Percentiles rank a stretch among this genome's conserved stretches.
Evolutionary conservation across 2,329 filamentous ascomycete genomes (phyloP).

Genomic region (Fusarium agapanthi): DNA sequence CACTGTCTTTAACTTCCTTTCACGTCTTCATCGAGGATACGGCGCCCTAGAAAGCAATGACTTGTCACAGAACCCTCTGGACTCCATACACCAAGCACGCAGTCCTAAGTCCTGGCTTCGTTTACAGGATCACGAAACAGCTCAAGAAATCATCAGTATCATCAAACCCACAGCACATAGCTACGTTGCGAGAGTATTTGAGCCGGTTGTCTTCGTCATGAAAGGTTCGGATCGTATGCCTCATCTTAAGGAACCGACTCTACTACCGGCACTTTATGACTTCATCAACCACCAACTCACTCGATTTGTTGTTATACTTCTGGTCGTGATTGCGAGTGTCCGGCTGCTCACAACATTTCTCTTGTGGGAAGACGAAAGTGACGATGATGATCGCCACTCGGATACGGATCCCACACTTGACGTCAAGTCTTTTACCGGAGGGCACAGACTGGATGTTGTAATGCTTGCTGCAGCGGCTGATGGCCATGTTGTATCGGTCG

Average conservation of each 20-base stretch:
- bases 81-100: slow-evolving; percentile 76
- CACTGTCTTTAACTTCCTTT: slow-evolving; percentile 48
- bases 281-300: slow-evolving; percentile 68
- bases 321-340: slow-evolving; percentile 71
- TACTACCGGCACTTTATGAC: slow-evolving; percentile 63
- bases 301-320: slow-evolving; percentile 69
- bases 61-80: slow-evolving; percentile 51
- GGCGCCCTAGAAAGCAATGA: slow-evolving; percentile 34
- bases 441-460: slow-evolving; percentile 75
- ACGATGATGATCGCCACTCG: slow-evolving; percentile 55
- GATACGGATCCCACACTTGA: slow-evolving; percentile 62
- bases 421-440: slow-evolving; percentile 67
- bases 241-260: slow-evolving; percentile 50
- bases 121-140: slow-evolving; percentile 81
- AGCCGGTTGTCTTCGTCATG: slow-evolving; percentile 77
- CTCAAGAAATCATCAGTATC: slow-evolving; percentile 77
- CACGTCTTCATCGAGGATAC: slow-evolving; percentile 36
- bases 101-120: slow-evolving; percentile 81
- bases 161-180: slow-evolving; percentile 76
- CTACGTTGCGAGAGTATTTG: slow-evolving; percentile 78
- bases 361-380: slow-evolving; percentile 69
- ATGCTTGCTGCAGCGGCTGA: slow-evolving; percentile 69
- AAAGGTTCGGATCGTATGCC: slow-evolving; percentile 73
- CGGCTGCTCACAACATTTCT: slow-evolving; percentile 78
- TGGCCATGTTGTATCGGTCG: slow-evolving; percentile 74